These are phyloP conservation scores for Colletotrichum zoysiae DNA, from an alignment of 2,329 filamentous ascomycete genomes.

Conservation along the genomic window DNA sequence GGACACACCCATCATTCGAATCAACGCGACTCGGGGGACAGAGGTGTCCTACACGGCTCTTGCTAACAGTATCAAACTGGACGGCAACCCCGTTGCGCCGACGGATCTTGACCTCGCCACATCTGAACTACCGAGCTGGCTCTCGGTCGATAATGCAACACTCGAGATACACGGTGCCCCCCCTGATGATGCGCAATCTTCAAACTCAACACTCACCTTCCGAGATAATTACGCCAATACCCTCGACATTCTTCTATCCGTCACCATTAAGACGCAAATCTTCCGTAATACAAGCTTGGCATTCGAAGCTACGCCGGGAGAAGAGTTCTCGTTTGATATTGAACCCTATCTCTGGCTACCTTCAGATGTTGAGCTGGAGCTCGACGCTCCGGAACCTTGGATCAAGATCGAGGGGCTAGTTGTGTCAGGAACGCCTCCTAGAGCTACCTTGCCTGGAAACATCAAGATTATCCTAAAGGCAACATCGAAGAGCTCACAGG, in stretches of 20 bases:
- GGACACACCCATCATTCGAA: slow-evolving; percentile 64
- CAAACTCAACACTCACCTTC: slow-evolving; percentile 73
- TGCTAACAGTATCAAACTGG: slow-evolving; percentile 65
- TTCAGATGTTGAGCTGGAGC: slow-evolving; percentile 53
- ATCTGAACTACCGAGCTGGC: slow-evolving; percentile 73
- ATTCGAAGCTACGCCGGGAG: slow-evolving; percentile 56
- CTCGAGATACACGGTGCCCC: slow-evolving; percentile 75
- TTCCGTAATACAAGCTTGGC: slow-evolving; percentile 57
- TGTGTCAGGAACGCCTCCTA: slow-evolving; percentile 58
- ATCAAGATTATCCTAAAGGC: slow-evolving; percentile 48
- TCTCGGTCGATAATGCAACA: slow-evolving; percentile 72
- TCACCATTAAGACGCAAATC: slow-evolving; percentile 53
- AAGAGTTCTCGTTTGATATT: slow-evolving; percentile 58
- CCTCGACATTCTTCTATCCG: slow-evolving; percentile 65
- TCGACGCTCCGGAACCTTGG: slow-evolving; percentile 57
- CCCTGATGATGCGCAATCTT: slow-evolving; percentile 67
- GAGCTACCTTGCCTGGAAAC: slow-evolving; percentile 46
- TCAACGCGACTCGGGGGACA: slow-evolving; percentile 69
- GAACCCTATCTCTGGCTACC: slow-evolving; percentile 57
- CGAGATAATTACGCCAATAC: slow-evolving; percentile 70
- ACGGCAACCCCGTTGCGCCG: slow-evolving; percentile 63
- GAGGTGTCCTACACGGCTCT: slow-evolving; percentile 67
- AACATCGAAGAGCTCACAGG: slow-evolving; percentile 49
- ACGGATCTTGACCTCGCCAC: slow-evolving; percentile 66
- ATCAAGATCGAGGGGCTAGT: slow-evolving; percentile 55